These are phyloP conservation scores for Mortierella hygrophila DNA, from an alignment of 192 early-diverging fungal species.

Conservation along the genomic window DNA sequence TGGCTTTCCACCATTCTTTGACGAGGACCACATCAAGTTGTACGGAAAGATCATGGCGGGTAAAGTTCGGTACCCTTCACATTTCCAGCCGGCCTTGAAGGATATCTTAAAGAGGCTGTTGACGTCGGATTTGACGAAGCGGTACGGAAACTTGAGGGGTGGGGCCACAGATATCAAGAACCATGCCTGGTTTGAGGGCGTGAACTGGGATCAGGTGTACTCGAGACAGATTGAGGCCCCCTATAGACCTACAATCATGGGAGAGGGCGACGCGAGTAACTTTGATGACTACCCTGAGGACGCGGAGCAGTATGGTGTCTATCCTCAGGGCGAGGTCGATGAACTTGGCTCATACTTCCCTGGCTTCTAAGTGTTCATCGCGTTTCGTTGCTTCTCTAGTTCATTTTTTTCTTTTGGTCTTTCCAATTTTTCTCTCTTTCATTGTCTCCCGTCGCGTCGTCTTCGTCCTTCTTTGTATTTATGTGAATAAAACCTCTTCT, in stretches of 20 bases:
- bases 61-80: slow-evolving; percentile 85
- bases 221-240: slow-evolving; percentile 84
- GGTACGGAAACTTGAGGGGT: slow-evolving; percentile 88
- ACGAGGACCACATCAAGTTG: slow-evolving; percentile 92
- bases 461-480: slow-evolving; percentile 3
- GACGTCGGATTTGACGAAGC: slow-evolving; percentile 84
- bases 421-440: not conserved
- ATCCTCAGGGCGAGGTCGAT: slow-evolving; percentile 62
- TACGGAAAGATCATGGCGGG: slow-evolving; percentile 95
- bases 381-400: not conserved
- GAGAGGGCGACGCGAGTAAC: slow-evolving; percentile 92
- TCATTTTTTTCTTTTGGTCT: not conserved
- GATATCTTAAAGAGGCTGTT: slow-evolving; percentile 88
- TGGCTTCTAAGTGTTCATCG: slow-evolving; percentile 68
- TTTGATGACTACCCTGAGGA: slow-evolving; percentile 97
- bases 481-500: not conserved
- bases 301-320: slow-evolving; percentile 85
- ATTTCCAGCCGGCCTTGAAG: slow-evolving; percentile 85
- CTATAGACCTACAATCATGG: slow-evolving; percentile 84
- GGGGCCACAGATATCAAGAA: slow-evolving; percentile 92
- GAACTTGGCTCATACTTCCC: slow-evolving; percentile 83
- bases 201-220: slow-evolving; percentile 89
- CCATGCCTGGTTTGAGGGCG: slow-evolving; percentile 95
- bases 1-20: slow-evolving; percentile 95
- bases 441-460: not conserved